Percentiles rank a stretch among this genome's conserved stretches.
Conservation (phyloP, 495 filamentous ascomycete species). For the Baudoinia panamericana region DNA sequence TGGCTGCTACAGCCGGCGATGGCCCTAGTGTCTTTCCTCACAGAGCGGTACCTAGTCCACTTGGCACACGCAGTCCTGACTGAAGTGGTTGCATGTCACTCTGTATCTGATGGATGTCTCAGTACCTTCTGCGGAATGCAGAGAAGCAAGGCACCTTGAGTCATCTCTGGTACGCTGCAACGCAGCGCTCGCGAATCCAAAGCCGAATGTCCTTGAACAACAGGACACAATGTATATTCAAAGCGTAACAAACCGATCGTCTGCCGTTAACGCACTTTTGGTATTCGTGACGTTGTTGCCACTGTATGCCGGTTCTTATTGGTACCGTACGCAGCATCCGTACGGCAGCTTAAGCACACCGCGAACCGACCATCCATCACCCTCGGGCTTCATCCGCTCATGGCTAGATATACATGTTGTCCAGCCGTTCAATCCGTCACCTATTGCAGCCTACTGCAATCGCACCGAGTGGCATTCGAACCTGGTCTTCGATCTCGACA, state of each 20-base stretch:
- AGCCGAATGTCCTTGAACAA: no score
- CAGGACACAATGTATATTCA: constrained; percentile 7
- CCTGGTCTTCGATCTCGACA: constrained; percentile 15
- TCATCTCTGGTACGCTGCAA: no score
- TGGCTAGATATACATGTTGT: constrained; percentile 9
- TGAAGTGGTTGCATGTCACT: no score
- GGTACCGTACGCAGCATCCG: background rate
- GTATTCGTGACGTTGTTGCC: constrained; percentile 5
- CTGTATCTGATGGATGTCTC: no score
- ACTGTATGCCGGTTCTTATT: constrained; percentile 5
- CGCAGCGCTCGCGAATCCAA: no score
- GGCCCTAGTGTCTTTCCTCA: no score
- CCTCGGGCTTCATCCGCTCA: constrained; percentile 3
- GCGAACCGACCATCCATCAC: background rate
- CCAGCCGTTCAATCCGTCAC: constrained; percentile 12
- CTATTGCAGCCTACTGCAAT: constrained; percentile 10
- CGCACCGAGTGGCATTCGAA: constrained; percentile 13
- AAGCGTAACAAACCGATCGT: background rate
- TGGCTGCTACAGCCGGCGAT: constrained; percentile 1
- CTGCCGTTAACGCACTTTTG: background rate
- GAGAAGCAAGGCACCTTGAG: background rate
- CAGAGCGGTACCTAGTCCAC: no score
- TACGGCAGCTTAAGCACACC: background rate
- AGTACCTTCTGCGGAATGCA: constrained; percentile 1
- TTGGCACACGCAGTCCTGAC: no score